Conservation (phyloP, 768 basidiomycete species). For the Leccinum imitatum region DNA sequence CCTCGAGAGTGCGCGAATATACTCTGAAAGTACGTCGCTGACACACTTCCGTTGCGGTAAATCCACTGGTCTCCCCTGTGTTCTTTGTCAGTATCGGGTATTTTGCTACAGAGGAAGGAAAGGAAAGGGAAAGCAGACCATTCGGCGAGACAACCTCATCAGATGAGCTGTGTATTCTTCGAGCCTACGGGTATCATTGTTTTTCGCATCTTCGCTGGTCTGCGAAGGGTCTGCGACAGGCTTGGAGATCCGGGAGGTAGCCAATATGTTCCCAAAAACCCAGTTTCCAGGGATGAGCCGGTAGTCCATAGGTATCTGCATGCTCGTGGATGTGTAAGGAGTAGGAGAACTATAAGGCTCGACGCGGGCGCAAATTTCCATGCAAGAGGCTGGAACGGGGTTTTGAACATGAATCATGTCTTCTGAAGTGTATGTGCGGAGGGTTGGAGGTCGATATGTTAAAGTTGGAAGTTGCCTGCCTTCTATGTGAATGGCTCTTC, state of each 20-base stretch:
- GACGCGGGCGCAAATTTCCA: too few relatives aligned
- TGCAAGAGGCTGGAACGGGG: too few relatives aligned
- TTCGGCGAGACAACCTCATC: too few relatives aligned
- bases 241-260: not conserved
- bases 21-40: not conserved
- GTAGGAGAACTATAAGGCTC: too few relatives aligned
- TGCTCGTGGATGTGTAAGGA: too few relatives aligned
- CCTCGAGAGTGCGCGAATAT: not conserved
- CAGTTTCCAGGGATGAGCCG: not conserved
- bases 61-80: not conserved
- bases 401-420: too few relatives aligned
- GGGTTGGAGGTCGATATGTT: too few relatives aligned
- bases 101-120: not conserved
- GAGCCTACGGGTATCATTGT: too few relatives aligned
- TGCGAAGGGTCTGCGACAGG: not conserved
- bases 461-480: too few relatives aligned
- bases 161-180: too few relatives aligned
- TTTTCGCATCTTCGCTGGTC: not conserved
- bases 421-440: too few relatives aligned
- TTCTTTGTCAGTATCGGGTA: not conserved
- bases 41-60: not conserved
- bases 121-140: not conserved
- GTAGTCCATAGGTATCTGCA: not conserved
- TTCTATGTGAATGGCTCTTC: too few relatives aligned
- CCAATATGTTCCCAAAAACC: not conserved